Evolutionary conservation across 2,329 filamentous ascomycete genomes (phyloP), one percentile per base, ranked within the genome.

Genomic region (Triangularia setosa): DNA sequence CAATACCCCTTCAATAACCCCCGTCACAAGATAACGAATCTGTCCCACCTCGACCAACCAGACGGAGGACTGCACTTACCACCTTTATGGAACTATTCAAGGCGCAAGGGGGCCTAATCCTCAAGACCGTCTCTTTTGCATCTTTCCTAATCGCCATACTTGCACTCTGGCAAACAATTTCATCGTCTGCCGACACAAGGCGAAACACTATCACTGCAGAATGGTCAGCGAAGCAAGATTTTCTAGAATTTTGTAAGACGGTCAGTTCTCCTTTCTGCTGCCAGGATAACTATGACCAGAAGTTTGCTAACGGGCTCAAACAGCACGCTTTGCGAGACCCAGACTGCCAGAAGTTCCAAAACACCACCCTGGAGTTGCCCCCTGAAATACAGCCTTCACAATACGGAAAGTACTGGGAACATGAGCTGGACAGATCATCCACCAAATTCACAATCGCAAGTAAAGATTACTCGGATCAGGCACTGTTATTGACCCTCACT

Each of bases 161-260:
- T 5, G 56, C 56, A 16, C 21, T 58, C 2, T 58, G 56, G 56
- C 56, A 30, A 11, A 58, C n/a, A 30, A 58, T 58, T 14, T 30
- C 23, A n/a, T 23, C 56, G 4, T 30, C 56, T n/a, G 4, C 18
- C 7, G 56, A 58, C 30, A 24, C 56, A 9, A 58, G 16, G 16
- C 33, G 28, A 16, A 58, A 25, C 27, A 60, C 58, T 2, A 12
- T 23, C 6, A 24, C 52, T 12, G 58, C 58, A 6, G 33, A 60
- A 40, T 60, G 58, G 58, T 48, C 35, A 14, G 27, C 30, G 16
- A 52, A 52, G 33, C 52, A 60, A n/a, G 58, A 60, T 35, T 60
- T 48, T 60, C 8, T 60, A 6, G 58, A 52, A 4, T 60, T 48
- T 24, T 60, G 58, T 28, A 35, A 60, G 44, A 23, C 23, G 16